Percentiles rank a stretch among this genome's conserved stretches.
phyloP scores from a whole-genome alignment of 1,284 basidiomycete species.

The Apiotrichum montevideense region DNA sequence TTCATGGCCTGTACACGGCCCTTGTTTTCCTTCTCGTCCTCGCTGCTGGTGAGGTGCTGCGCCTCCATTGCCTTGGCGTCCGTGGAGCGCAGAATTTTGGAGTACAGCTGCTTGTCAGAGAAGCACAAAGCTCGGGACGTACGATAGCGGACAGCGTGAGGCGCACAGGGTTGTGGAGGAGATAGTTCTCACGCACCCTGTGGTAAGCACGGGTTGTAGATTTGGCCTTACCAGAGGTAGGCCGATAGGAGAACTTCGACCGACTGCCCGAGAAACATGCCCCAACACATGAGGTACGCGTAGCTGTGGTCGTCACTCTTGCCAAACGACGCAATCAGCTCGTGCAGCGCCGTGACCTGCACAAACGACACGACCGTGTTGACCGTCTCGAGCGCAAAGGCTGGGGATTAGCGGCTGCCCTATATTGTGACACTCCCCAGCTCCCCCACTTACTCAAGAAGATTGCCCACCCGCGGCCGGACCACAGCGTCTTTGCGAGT shows the following conservation, averaged over 20 bases:
- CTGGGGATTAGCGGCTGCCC: slow-evolving; percentile 13
- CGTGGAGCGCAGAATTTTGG: slow-evolving; percentile 39
- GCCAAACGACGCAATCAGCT: slow-evolving; percentile 36
- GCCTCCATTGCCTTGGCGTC: slow-evolving; percentile 43
- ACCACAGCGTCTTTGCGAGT: slow-evolving; percentile 31
- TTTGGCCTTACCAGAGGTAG: slow-evolving; percentile 17
- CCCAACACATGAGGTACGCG: slow-evolving; percentile 42
- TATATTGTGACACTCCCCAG: too few species aligned
- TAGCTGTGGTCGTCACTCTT: slow-evolving; percentile 31
- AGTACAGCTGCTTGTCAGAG: slow-evolving; percentile 31
- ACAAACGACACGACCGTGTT: slow-evolving; percentile 30
- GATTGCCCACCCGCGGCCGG: slow-evolving; percentile 25
- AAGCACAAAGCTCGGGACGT: background rate
- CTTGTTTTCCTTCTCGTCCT: slow-evolving; percentile 22
- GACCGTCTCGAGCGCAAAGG: slow-evolving; percentile 30
- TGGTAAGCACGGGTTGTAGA: background rate
- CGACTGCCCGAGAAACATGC: slow-evolving; percentile 36
- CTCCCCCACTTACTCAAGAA: slow-evolving; percentile 24
- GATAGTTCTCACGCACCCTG: slow-evolving; percentile 41
- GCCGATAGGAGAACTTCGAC: slow-evolving; percentile 20
- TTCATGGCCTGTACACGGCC: slow-evolving; percentile 44
- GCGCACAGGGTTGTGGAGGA: slow-evolving; percentile 37
- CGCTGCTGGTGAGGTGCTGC: slow-evolving; percentile 25
- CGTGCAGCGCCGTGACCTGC: slow-evolving; percentile 33
- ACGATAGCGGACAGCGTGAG: slow-evolving; percentile 38